Base-by-base conservation (phyloP, 169 alveolate species). In the Amoebophrya sp. region DNA sequence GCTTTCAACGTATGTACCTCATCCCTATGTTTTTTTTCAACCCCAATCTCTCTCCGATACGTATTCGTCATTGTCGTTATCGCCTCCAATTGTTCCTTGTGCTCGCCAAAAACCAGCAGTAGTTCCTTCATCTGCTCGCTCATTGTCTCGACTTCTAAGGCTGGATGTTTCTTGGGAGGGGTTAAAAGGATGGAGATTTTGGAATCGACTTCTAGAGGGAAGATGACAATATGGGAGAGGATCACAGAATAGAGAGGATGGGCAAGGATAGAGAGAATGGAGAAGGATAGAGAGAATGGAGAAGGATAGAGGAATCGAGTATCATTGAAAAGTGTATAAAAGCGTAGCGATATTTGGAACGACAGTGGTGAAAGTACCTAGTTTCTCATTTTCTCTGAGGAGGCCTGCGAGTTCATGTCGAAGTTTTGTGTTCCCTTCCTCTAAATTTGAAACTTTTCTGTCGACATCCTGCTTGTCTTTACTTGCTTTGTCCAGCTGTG, bases 301-400 rank as follows among this genome's bases (percentile, higher is more conserved):
- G n/a, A n/a, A n/a, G n/a, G n/a, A n/a, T n/a, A n/a, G n/a, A n/a
- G n/a, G n/a, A n/a, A n/a, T n/a, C n/a, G n/a, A n/a, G n/a, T n/a
- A n/a, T n/a, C n/a, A n/a, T n/a, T n/a, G n/a, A n/a, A n/a, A n/a
- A n/a, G n/a, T n/a, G n/a, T n/a, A n/a, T n/a, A n/a, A n/a, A n/a
- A n/a, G n/a, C n/a, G n/a, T n/a, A n/a, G n/a, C n/a, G n/a, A n/a
- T n/a, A n/a, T n/a, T n/a, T n/a, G n/a, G n/a, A n/a, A n/a, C n/a
- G n/a, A n/a, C n/a, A n/a, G n/a, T n/a, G n/a, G n/a, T 65, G 38
- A 12, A 6, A 65, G 33, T 6, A 65, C 83, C 83, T 6, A 65
- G 83, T 18, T 65, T 65, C n/a, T 65, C 83, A 36, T 65, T 65
- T 65, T 65, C 83, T 36, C 83, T 29, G 83, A 65, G 83, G 38